phyloP scores from a whole-genome alignment of 495 filamentous ascomycete genomes.

The Parmelia sp. region DNA sequence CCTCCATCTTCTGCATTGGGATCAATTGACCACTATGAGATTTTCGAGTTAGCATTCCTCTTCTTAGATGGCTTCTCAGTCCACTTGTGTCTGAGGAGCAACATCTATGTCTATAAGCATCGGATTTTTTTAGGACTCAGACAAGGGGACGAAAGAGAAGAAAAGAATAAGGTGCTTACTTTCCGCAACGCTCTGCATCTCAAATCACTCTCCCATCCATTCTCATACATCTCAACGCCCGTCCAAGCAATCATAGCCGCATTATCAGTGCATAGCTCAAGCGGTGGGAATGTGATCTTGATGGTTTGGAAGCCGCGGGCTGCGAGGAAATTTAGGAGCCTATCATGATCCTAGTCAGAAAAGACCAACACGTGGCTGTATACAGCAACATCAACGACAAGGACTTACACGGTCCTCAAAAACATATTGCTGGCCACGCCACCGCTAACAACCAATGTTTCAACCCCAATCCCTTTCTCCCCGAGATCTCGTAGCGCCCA shows the following conservation, averaged over 20 bases:
- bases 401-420: conserved; percentile 54
- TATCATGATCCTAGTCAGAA: conserved; percentile 7
- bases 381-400: not conserved
- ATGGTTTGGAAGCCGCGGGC: conserved; percentile 56
- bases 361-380: not conserved
- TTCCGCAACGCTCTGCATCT: conserved; percentile 54
- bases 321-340: conserved; percentile 53
- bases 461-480: conserved; percentile 32
- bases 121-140: not conserved
- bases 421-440: conserved; percentile 83
- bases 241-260: conserved; percentile 99
- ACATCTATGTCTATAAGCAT: not conserved
- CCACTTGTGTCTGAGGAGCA: not conserved
- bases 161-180: not conserved
- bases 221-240: conserved; percentile 84
- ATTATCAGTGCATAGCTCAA: conserved; percentile 80
- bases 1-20: conserved; percentile 47
- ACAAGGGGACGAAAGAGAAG: not conserved
- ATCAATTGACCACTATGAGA: conserved; percentile 66
- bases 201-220: conserved; percentile 60
- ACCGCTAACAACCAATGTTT: conserved; percentile 73
- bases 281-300: conserved; percentile 65
- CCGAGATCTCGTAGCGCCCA: conserved; percentile 52
- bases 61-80: not conserved
- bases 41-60: not conserved